A percentile compares a stretch with the other conserved stretches of the same genome.
phyloP scores from a whole-genome alignment of 2,329 filamentous ascomycete species.

The Knoxdaviesia capensis region DNA sequence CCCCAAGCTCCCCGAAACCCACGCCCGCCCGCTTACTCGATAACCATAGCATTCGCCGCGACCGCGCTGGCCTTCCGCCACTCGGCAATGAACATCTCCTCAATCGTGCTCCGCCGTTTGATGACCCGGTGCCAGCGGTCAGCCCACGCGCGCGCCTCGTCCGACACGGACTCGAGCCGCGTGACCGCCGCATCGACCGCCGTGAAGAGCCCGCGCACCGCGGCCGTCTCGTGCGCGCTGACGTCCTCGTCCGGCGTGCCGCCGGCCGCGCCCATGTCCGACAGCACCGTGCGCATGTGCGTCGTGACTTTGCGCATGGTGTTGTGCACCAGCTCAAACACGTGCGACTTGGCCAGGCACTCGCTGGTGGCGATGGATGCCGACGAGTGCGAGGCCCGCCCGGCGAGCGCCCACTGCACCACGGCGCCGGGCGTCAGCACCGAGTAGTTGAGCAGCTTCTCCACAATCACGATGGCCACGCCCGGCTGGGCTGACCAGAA shows the following conservation, averaged over 20 bases:
- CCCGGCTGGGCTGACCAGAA: slow-evolving; percentile 92
- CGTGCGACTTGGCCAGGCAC: slow-evolving; percentile 50
- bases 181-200: slow-evolving; percentile 62
- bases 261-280: slow-evolving; percentile 14
- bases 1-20: no score
- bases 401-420: slow-evolving; percentile 71
- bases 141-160: slow-evolving; percentile 55
- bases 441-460: slow-evolving; percentile 94
- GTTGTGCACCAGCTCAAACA: slow-evolving; percentile 78
- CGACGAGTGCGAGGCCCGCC: slow-evolving; percentile 21
- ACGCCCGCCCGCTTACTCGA: no score
- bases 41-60: no score
- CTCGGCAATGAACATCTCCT: slow-evolving; percentile 45
- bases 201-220: slow-evolving; percentile 63
- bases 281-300: slow-evolving; percentile 63
- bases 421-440: slow-evolving; percentile 76
- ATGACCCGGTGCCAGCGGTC: slow-evolving; percentile 76
- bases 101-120: slow-evolving; percentile 59
- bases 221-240: slow-evolving; percentile 40
- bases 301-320: slow-evolving; percentile 82
- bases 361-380: slow-evolving; percentile 34
- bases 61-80: slow-evolving; percentile 8
- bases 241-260: slow-evolving; percentile 24
- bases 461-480: slow-evolving; percentile 76
- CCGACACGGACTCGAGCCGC: slow-evolving; percentile 43